phyloP scores from a whole-genome alignment of 805 yeast genomes.

The Saccharomyces eubayanus region DNA sequence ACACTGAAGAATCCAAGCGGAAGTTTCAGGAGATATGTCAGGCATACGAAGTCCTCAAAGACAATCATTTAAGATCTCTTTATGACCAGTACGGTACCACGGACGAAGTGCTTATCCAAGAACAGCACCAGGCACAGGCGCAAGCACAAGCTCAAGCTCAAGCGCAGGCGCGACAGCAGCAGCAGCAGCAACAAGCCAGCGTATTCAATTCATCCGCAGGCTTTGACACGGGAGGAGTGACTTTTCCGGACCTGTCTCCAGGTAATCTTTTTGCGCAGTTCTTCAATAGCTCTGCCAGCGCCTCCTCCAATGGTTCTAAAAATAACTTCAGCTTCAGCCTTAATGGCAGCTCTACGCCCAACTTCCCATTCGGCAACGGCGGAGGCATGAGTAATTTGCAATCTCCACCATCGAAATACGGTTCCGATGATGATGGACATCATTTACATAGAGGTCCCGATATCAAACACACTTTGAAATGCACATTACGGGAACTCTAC shows the following conservation, averaged over 20 bases:
- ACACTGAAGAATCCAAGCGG: slow-evolving; percentile 41
- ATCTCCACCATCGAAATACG: background rate
- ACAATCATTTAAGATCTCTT: slow-evolving; percentile 36
- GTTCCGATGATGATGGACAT: background rate
- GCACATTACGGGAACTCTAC: slow-evolving; percentile 49
- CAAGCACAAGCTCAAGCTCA: background rate
- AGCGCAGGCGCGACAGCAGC: slow-evolving; percentile 7
- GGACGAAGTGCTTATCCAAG: slow-evolving; percentile 14
- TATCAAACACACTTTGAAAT: slow-evolving; percentile 47
- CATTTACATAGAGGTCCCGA: slow-evolving; percentile 36
- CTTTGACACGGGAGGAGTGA: background rate
- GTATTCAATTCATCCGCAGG: slow-evolving; percentile 3
- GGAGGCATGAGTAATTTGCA: background rate
- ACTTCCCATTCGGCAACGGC: background rate
- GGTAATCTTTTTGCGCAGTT: slow-evolving; percentile 27
- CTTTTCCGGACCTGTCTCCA: slow-evolving; percentile 13
- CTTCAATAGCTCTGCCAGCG: slow-evolving; percentile 12
- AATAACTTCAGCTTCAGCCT: background rate
- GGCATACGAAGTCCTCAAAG: slow-evolving; percentile 58
- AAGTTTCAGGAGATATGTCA: slow-evolving; percentile 53
- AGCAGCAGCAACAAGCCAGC: slow-evolving; percentile 4
- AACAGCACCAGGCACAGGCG: background rate
- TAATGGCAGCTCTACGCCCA: slow-evolving; percentile 3
- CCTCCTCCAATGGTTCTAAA: background rate
- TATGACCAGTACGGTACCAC: slow-evolving; percentile 46